Conservation (phyloP, 495 filamentous ascomycete genomes). For the Xylaria cubensis region DNA sequence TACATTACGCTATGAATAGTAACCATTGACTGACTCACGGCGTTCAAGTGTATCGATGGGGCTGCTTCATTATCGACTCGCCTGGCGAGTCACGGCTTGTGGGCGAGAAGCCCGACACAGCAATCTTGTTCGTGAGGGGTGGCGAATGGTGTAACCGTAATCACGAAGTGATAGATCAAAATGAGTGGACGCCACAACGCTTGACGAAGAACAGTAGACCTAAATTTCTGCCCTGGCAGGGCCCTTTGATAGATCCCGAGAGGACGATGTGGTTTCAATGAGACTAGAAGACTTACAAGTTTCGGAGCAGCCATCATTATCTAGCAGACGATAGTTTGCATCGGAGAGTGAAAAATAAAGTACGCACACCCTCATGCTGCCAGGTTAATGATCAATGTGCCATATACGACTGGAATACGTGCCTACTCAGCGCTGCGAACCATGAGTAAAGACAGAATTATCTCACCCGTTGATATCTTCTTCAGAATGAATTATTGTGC, state of each 20-base stretch:
- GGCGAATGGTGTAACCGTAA: conserved; percentile 1
- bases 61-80: conserved; percentile 10
- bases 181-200: conserved; percentile 10
- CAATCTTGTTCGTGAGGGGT: conserved; percentile 17
- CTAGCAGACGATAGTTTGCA: not conserved
- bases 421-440: too few relatives aligned
- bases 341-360: not conserved
- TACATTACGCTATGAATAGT: not conserved
- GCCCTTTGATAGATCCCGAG: conserved; percentile 17
- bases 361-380: not conserved
- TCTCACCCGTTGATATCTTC: not conserved
- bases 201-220: conserved; percentile 2
- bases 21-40: not conserved
- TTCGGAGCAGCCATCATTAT: not conserved
- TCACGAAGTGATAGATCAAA: not conserved
- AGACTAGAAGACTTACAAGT: not conserved
- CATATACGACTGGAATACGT: not conserved
- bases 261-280: conserved; percentile 11
- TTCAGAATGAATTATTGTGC: not conserved
- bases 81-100: conserved; percentile 12
- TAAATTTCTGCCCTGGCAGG: conserved; percentile 20
- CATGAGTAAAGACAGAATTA: not conserved
- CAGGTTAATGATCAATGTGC: not conserved
- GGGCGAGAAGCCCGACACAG: not conserved
- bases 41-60: conserved; percentile 8